Conservation (phyloP, 139 green algal genomes). For the Parachlorella kessleri region DNA sequence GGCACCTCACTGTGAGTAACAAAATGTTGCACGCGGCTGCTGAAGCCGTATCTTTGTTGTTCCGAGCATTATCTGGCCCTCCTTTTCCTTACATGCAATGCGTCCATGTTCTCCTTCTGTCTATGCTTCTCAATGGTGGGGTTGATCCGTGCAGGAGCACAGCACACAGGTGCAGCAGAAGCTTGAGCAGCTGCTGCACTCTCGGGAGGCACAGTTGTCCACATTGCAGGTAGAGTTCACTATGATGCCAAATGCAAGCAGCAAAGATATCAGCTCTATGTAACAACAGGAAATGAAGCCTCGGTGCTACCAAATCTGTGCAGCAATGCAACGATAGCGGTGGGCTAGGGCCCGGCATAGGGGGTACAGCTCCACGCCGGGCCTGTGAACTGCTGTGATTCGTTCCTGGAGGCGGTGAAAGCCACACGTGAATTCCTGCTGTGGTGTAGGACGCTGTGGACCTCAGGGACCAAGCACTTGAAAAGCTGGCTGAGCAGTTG, state of each 20-base stretch:
- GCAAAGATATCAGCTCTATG: too few relatives aligned
- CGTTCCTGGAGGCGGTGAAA: conserved; percentile 9
- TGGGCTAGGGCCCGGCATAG: too few relatives aligned
- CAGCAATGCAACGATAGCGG: too few relatives aligned
- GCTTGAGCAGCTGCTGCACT: not conserved
- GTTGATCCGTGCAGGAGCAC: conserved; percentile 5
- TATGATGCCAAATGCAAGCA: too few relatives aligned
- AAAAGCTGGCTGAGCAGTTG: conserved; percentile 9
- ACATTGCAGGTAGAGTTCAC: too few relatives aligned
- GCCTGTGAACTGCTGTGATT: too few relatives aligned
- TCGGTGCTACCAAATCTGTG: too few relatives aligned
- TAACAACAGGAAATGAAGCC: too few relatives aligned
- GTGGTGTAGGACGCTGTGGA: too few relatives aligned
- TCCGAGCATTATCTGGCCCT: not conserved
- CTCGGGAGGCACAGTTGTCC: conserved; percentile 4
- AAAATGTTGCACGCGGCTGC: not conserved
- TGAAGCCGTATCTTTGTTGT: not conserved
- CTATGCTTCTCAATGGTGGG: not conserved
- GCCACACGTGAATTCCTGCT: too few relatives aligned
- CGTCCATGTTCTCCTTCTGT: not conserved
- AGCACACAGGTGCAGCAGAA: not conserved
- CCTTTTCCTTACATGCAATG: not conserved
- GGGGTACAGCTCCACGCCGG: too few relatives aligned
- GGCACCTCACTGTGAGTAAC: not conserved
- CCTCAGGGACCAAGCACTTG: not conserved